These are phyloP conservation scores for Pichia sp. DNA, from an alignment of 1,139 yeast genomes.

Conservation along the genomic window DNA sequence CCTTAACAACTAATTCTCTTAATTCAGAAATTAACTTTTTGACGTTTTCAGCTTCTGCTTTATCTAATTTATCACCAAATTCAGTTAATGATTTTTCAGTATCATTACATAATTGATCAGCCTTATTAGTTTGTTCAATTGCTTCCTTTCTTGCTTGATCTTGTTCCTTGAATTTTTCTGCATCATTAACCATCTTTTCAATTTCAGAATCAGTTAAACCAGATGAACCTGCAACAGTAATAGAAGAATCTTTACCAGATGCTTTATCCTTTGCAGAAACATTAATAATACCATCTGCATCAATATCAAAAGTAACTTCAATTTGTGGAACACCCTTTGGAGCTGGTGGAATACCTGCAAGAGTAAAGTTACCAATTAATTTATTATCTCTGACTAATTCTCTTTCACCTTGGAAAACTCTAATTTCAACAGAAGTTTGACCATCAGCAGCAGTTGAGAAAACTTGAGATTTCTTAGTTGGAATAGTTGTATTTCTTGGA, in stretches of 20 bases:
- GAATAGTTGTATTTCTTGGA: constrained; percentile 96
- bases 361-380: constrained; percentile 94
- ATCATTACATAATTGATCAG: constrained; percentile 94
- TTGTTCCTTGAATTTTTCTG: constrained; percentile 95
- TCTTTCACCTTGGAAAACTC: constrained; percentile 99
- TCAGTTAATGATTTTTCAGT: constrained; percentile 92
- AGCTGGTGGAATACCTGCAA: constrained; percentile 96
- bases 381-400: constrained; percentile 98
- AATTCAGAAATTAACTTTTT: constrained; percentile 68
- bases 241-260: constrained; percentile 95
- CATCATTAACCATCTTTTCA: constrained; percentile 97
- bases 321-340: constrained; percentile 99
- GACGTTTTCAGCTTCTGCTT: constrained; percentile 82
- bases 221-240: constrained; percentile 97
- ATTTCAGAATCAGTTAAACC: constrained; percentile 96
- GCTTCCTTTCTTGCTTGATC: constrained; percentile 90
- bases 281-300: constrained; percentile 98
- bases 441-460: constrained; percentile 99
- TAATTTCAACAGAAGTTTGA: constrained; percentile 96
- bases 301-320: constrained; percentile 96
- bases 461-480: constrained; percentile 94
- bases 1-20: constrained; percentile 89
- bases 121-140: constrained; percentile 93
- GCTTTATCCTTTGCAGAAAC: constrained; percentile 99
- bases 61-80: constrained; percentile 88